Conservation (phyloP, 2,329 filamentous ascomycete species). For the Penicillium brevicompactum region DNA sequence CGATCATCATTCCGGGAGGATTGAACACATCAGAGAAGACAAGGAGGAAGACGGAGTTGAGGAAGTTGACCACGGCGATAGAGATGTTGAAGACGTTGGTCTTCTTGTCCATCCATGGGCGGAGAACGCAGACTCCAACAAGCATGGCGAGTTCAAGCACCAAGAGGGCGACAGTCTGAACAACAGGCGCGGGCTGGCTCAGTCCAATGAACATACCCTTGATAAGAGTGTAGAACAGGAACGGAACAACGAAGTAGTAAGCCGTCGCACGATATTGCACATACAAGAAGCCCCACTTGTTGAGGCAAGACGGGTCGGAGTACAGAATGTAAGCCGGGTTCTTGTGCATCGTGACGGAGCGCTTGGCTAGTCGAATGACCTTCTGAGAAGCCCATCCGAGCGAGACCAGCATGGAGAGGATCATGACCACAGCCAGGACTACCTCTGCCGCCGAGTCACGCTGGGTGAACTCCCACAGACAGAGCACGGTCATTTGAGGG, state of each 20-base stretch:
- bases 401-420: constrained; percentile 76
- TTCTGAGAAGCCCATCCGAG: constrained; percentile 86
- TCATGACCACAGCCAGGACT: constrained; percentile 84
- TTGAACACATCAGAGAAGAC: constrained; percentile 87
- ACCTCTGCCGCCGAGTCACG: constrained; percentile 84
- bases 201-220: constrained; percentile 90
- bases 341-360: constrained; percentile 87
- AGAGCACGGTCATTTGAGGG: constrained; percentile 86
- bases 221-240: constrained; percentile 75
- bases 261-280: constrained; percentile 94
- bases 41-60: constrained; percentile 85
- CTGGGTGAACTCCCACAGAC: constrained; percentile 89
- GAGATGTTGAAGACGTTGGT: constrained; percentile 96
- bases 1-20: constrained; percentile 78
- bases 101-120: constrained; percentile 99
- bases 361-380: constrained; percentile 84
- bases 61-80: constrained; percentile 85
- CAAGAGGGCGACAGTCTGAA: constrained; percentile 80
- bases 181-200: constrained; percentile 68
- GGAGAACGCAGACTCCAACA: constrained; percentile 75
- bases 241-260: constrained; percentile 89
- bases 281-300: constrained; percentile 98
- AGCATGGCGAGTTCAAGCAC: constrained; percentile 79
- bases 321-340: constrained; percentile 97
- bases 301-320: constrained; percentile 88